Evolutionary conservation across 106 monocot species (phyloP).

Genomic region (Acorus calamus): DNA sequence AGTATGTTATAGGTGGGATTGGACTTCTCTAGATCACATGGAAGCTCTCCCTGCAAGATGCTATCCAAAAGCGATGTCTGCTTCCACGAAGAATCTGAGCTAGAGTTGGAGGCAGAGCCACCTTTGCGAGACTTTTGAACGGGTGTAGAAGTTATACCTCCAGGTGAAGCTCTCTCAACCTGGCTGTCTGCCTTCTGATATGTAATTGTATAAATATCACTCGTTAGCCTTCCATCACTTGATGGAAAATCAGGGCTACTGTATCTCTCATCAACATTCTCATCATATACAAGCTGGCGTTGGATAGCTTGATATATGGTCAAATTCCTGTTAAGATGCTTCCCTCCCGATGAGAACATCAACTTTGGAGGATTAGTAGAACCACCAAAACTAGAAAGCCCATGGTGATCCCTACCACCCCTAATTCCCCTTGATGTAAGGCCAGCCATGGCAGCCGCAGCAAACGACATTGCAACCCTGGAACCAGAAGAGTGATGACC

Average conservation of each 20-base stretch:
- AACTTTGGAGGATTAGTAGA: slow-evolving; percentile 55
- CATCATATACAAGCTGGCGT: slow-evolving; percentile 71
- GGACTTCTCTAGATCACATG: slow-evolving; percentile 88
- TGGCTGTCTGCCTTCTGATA: slow-evolving; percentile 81
- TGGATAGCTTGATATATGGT: slow-evolving; percentile 96
- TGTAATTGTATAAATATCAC: slow-evolving; percentile 91
- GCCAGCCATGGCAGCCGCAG: slow-evolving; percentile 95
- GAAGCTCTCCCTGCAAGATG: slow-evolving; percentile 88
- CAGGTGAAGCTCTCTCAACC: slow-evolving; percentile 35
- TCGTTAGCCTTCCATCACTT: slow-evolving; percentile 75
- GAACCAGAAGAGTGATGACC: slow-evolving; percentile 58
- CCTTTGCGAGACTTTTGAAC: slow-evolving; percentile 34
- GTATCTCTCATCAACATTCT: slow-evolving; percentile 61
- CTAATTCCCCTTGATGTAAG: slow-evolving; percentile 77
- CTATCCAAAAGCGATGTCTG: slow-evolving; percentile 83
- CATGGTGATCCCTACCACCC: slow-evolving; percentile 60
- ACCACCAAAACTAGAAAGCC: slow-evolving; percentile 19
- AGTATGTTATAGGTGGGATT: slow-evolving; percentile 81
- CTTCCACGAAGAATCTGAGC: slow-evolving; percentile 28
- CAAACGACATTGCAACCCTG: slow-evolving; percentile 94
- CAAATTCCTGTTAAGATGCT: slow-evolving; percentile 73
- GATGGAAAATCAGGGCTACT: slow-evolving; percentile 38
- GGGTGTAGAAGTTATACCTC: slow-evolving; percentile 26
- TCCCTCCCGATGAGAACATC: slow-evolving; percentile 74
- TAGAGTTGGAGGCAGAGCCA: slow-evolving; percentile 33